Percentiles rank a stretch among this genome's conserved stretches.
These are phyloP conservation scores for Xylaria telfairii DNA, from an alignment of 495 filamentous ascomycete species.

Conservation along the genomic window DNA sequence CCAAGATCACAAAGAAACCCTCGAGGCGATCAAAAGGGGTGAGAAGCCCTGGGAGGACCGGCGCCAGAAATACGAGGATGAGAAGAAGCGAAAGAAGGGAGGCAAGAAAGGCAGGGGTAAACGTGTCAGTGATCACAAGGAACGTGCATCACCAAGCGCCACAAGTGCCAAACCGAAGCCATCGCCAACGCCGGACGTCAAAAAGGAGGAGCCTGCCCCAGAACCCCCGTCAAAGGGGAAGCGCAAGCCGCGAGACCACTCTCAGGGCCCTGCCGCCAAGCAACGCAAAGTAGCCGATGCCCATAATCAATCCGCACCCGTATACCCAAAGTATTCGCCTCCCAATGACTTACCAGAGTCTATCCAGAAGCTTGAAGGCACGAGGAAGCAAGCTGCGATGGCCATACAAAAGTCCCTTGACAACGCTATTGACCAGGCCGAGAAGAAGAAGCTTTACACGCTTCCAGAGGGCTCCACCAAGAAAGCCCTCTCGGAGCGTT, in stretches of 20 bases:
- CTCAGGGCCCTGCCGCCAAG: conserved; percentile 52
- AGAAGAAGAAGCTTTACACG: conserved; percentile 49
- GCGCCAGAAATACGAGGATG: conserved; percentile 59
- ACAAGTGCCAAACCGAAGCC: conserved; percentile 36
- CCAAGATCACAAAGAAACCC: conserved; percentile 75
- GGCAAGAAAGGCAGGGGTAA: conserved; percentile 58
- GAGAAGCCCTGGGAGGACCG: conserved; percentile 86
- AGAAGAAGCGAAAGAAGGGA: conserved; percentile 55
- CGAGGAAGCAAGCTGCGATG: conserved; percentile 50
- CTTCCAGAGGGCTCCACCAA: conserved; percentile 45
- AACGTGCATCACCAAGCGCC: conserved; percentile 45
- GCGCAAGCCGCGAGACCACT: conserved; percentile 41
- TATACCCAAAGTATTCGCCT: conserved; percentile 43
- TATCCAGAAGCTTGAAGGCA: conserved; percentile 48
- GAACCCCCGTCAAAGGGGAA: conserved; percentile 44
- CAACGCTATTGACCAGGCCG: conserved; percentile 44
- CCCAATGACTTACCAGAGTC: conserved; percentile 46
- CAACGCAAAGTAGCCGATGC: conserved; percentile 59
- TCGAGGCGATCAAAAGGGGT: conserved; percentile 75
- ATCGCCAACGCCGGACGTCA: conserved; percentile 49
- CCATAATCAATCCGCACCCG: conserved; percentile 42
- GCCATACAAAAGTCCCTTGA: conserved; percentile 51
- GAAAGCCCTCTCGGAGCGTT: conserved; percentile 48
- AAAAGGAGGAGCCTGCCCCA: conserved; percentile 43
- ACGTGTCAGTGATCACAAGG: conserved; percentile 56